Base-by-base conservation (phyloP, 2,329 filamentous ascomycete species). In the Didymella keratinophila region DNA sequence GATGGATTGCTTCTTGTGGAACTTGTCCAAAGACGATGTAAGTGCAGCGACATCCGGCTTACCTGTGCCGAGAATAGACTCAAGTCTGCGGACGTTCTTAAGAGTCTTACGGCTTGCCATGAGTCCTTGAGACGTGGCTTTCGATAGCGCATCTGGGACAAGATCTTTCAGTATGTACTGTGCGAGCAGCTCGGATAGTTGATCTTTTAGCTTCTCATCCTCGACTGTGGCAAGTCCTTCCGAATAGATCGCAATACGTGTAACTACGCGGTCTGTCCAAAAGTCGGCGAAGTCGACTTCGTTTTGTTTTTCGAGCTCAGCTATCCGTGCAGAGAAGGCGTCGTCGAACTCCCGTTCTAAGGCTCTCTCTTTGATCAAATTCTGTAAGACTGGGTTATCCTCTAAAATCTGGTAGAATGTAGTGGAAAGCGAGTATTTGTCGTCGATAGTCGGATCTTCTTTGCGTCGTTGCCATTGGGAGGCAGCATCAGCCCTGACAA, bases 1-100 rank as follows among this genome's bases (percentile, higher is more conserved):
- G 7, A 76, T 65, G 3, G 60, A 63, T 57, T 76, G 71, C 60
- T 78, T 78, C 60, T 66, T 71, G 30, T 53, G 60, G 50, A 78
- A 78, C 34, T 71, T 77, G 1, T 74, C 65, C 6, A 78, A 43
- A 1, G 66, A 63, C 2, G 63, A 28, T 0, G 62, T 47, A 0
- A 70, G 23, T 2, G 50, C 51, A 2, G 52, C 6, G 2, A 67
- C 27, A 27, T 68, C 64, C 34, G 54, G 49, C 41, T 57, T 65
- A 48, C 49, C 48, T 12, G 67, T 14, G 23, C 65, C 60, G 10
- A 77, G 48, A 6, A 61, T 59, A 12, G 56, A 50, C 21, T 73
- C 67, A 8, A 78, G 52, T 28, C 67, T 74, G 20, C 63, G 58
- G 1, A 74, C 32, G 20, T 76, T 72, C 61, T 74, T 76, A 42